phyloP scores from a whole-genome alignment of 2,329 filamentous ascomycete species.

The Metarhizium robertsii region DNA sequence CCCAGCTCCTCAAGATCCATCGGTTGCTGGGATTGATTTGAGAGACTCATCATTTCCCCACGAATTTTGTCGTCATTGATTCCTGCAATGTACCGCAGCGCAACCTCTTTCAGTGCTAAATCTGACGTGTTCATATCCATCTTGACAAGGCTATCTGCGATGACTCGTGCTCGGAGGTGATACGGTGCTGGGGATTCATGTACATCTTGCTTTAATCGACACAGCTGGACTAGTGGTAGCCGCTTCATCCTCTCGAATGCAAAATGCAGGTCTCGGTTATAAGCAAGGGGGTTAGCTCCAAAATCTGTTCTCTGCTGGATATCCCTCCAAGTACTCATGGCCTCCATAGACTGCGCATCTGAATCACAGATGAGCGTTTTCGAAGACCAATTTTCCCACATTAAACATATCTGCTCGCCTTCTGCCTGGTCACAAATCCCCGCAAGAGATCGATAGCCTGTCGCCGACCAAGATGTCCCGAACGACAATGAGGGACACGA shows the following conservation, averaged over 20 bases:
- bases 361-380: conserved; percentile 10
- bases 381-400: conserved; percentile 19
- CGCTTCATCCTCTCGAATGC: conserved; percentile 39
- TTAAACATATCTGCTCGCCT: conserved; percentile 42
- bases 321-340: conserved; percentile 36
- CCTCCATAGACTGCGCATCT: conserved; percentile 20
- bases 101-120: conserved; percentile 13
- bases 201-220: conserved; percentile 42
- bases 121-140: conserved; percentile 18
- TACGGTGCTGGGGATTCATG: conserved; percentile 44
- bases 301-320: conserved; percentile 30
- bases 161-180: conserved; percentile 27
- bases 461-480: conserved; percentile 13
- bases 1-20: conserved; percentile 31
- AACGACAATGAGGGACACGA: conserved; percentile 38
- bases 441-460: conserved; percentile 38
- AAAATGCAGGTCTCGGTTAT: conserved; percentile 43
- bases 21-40: conserved; percentile 8
- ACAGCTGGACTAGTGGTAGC: conserved; percentile 42
- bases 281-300: conserved; percentile 36
- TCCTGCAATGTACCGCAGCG: conserved; percentile 41
- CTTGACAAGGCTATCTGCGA: conserved; percentile 25
- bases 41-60: conserved; percentile 23
- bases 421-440: conserved; percentile 46
- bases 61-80: conserved; percentile 38